phyloP scores from a whole-genome alignment of 177 flowering plant genomes.

The Vitis hybrid region DNA sequence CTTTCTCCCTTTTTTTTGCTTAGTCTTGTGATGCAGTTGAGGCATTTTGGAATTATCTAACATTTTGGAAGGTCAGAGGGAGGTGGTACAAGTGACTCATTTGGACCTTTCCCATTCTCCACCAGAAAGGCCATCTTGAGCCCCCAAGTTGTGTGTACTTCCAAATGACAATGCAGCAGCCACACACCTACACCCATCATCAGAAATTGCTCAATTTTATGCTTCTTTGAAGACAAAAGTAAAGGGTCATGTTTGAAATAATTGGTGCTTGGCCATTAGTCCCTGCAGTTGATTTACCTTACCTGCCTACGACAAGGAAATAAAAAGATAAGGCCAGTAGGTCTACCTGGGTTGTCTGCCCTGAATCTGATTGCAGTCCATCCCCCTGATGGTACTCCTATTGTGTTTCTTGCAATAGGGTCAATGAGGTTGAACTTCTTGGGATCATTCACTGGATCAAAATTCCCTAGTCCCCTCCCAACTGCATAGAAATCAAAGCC shows the following conservation, averaged over 20 bases:
- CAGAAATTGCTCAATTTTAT: not conserved
- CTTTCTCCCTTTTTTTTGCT: no score
- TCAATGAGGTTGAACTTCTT: constrained; percentile 42
- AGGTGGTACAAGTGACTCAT: constrained; percentile 41
- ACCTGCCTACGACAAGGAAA: no score
- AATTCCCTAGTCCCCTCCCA: constrained; percentile 45
- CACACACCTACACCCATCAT: constrained; percentile 33
- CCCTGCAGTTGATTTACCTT: no score
- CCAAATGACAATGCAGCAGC: constrained; percentile 55
- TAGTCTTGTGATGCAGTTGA: no score
- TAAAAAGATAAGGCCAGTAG: no score
- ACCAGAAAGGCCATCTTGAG: constrained; percentile 51
- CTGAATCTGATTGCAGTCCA: constrained; percentile 53
- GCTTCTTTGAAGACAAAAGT: no score
- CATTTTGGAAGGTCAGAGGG: constrained; percentile 46
- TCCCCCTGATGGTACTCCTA: constrained; percentile 43
- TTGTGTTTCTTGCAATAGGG: constrained; percentile 50
- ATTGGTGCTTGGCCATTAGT: no score
- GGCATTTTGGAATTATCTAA: constrained; percentile 7
- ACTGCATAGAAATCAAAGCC: constrained; percentile 42
- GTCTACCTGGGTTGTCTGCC: constrained; percentile 57
- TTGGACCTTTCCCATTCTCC: constrained; percentile 42
- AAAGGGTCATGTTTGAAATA: no score
- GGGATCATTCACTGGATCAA: constrained; percentile 35
- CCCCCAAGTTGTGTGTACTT: constrained; percentile 59